phyloP scores from a whole-genome alignment of 768 basidiomycete genomes.

The Calocera cornea region DNA sequence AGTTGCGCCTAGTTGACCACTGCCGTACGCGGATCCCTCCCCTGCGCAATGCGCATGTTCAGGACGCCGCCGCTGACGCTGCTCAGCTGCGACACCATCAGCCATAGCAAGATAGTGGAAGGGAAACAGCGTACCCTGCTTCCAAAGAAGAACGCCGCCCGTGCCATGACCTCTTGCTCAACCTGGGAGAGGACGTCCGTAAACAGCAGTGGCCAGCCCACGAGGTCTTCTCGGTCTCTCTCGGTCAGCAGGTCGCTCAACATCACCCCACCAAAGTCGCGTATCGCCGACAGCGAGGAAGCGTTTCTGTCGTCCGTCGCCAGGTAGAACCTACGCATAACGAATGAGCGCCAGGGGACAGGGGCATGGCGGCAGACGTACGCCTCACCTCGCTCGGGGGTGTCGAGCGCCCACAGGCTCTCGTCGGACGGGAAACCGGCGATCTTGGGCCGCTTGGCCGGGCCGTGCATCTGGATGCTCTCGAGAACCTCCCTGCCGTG shows the following conservation, averaged over 20 bases:
- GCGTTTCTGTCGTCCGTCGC: slow-evolving; percentile 32
- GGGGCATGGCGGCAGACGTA: neutral
- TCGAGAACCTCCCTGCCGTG: slow-evolving; percentile 18
- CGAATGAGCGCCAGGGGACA: neutral
- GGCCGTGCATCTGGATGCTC: neutral
- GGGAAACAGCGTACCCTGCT: neutral
- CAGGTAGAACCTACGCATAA: slow-evolving; percentile 15
- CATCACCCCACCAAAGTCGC: slow-evolving; percentile 28
- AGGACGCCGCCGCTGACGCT: neutral
- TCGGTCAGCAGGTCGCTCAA: slow-evolving; percentile 31
- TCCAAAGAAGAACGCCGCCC: slow-evolving; percentile 14
- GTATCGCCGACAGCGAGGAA: slow-evolving; percentile 23
- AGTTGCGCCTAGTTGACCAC: neutral
- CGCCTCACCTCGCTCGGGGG: slow-evolving; percentile 1
- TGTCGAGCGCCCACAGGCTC: neutral
- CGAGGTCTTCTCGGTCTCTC: slow-evolving; percentile 22
- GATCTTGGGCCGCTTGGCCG: neutral
- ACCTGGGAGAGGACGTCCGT: slow-evolving; percentile 19
- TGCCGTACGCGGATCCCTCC: neutral
- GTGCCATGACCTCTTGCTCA: slow-evolving; percentile 17
- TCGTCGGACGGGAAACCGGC: neutral
- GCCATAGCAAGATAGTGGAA: neutral
- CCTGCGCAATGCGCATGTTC: neutral
- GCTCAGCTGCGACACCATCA: neutral
- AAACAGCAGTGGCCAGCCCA: slow-evolving; percentile 17